Evolutionary conservation across 768 basidiomycete species (phyloP).

Genomic region (Mrakia gelida): DNA sequence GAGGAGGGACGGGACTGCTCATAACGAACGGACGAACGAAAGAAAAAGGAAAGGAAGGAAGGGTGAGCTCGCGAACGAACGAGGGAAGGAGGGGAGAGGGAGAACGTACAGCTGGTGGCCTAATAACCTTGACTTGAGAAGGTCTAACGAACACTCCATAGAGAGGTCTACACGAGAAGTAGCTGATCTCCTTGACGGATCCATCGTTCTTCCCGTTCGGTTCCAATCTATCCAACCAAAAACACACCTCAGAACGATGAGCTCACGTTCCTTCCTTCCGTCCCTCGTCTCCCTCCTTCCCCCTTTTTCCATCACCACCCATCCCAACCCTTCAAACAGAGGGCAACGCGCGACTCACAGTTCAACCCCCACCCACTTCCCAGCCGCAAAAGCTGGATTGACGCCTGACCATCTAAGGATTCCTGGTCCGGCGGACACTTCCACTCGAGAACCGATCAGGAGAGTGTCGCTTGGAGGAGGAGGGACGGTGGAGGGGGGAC

Average conservation of each 20-base stretch:
- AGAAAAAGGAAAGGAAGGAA: neutral
- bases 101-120: conserved; percentile 34
- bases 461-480: neutral
- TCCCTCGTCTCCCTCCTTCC: neutral
- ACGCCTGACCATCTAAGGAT: conserved; percentile 78
- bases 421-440: conserved; percentile 74
- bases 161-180: conserved; percentile 71
- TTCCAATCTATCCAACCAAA: conserved; percentile 36
- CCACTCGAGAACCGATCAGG: conserved; percentile 66
- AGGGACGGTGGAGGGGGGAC: neutral
- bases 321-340: conserved; percentile 42
- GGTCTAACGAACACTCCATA: conserved; percentile 87
- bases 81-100: conserved; percentile 10
- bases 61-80: no score
- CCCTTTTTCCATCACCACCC: neutral
- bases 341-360: conserved; percentile 49
- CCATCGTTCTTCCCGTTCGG: conserved; percentile 95
- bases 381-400: conserved; percentile 71
- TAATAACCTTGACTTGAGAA: conserved; percentile 68
- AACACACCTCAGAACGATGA: no score
- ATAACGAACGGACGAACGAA: neutral
- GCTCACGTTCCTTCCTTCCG: neutral
- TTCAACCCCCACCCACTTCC: conserved; percentile 95
- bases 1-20: conserved; percentile 28
- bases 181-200: conserved; percentile 66